Base-by-base conservation (phyloP, 192 early-diverging fungal genomes). In the Backusella tuberculispora region DNA sequence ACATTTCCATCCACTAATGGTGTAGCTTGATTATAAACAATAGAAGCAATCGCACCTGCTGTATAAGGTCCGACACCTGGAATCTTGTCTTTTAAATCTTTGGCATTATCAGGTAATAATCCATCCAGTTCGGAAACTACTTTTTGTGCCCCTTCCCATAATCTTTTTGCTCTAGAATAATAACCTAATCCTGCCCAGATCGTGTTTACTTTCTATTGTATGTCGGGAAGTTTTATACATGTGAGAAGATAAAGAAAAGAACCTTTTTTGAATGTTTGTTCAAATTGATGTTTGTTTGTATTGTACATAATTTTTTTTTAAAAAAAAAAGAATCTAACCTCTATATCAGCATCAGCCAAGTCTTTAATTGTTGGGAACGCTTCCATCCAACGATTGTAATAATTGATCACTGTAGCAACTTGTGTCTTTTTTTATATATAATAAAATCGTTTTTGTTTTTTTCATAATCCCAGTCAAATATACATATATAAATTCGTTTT, bases 121-220 rank as follows among this genome's bases (percentile, higher is more conserved):
- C 92, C 90, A 8, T 84, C 76, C 15, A 84, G 82, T 24, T 88
- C 74, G 5, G 73, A 45, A 29, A 88, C 79, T 13, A 95, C 83
- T 41, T 90, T 82, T 53, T 85, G 76, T 8, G 93, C 90, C 8
- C 84, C 92, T 77, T 91, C 84, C 73, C 88, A 88, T 64, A 95
- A 76, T 66, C 93, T 85, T 43, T 74, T 78, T 8, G 90, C 93
- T 29, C 93, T 76, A 0, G 90, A 90, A 71, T 95, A 95, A 76
- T 95, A 95, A 2, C 93, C 93, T 38, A 95, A 85, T 4, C 93
- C 93, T 13, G 89, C 82, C 93, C 93, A 94, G 0, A 90, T 74
- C 8, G 81, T 83, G 69, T 90, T 88, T 14, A 91, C 88, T 34
- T 79, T 64, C 56, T 78, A 67, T 46, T 34, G 2, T 34, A 13